Evolutionary conservation across 106 monocot genomes (phyloP).

Genomic region (Triglochin maritima): DNA sequence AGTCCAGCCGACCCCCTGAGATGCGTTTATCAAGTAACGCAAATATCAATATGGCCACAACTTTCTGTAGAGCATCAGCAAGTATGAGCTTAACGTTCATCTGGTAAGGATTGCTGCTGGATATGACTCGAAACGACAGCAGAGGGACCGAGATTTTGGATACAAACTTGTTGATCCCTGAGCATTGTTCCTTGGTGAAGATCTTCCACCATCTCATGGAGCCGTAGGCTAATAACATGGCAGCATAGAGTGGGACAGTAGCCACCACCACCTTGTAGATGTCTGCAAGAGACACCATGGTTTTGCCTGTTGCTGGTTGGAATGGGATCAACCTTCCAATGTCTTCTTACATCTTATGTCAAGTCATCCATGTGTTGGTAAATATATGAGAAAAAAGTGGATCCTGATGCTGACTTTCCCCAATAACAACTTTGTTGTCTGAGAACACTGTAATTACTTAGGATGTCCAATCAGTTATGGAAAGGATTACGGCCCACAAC

Average conservation of each 20-base stretch:
- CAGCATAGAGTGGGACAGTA: conserved; percentile 49
- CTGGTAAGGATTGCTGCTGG: conserved; percentile 54
- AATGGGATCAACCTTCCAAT: background rate
- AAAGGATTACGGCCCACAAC: background rate
- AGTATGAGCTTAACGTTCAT: conserved; percentile 56
- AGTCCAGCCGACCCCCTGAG: conserved; percentile 35
- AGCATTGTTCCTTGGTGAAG: conserved; percentile 50
- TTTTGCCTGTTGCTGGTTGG: conserved; percentile 11
- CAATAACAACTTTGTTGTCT: conserved; percentile 1
- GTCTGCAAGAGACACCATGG: conserved; percentile 36
- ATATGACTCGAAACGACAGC: conserved; percentile 60
- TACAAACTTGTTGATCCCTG: conserved; percentile 74
- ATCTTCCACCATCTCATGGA: conserved; percentile 64
- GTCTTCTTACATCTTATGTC: background rate
- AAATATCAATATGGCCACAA: conserved; percentile 34
- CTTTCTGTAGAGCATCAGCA: conserved; percentile 53
- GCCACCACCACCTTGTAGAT: conserved; percentile 48
- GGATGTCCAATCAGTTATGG: conserved; percentile 5
- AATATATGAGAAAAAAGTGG: conserved; percentile 6
- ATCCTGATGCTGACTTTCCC: conserved; percentile 5
- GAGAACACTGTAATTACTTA: background rate
- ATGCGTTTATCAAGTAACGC: conserved; percentile 18
- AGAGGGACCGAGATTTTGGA: conserved; percentile 60
- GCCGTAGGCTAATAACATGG: conserved; percentile 54
- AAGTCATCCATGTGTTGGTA: background rate